These are phyloP conservation scores for Cercospora brassicicola DNA, from an alignment of 2,329 filamentous ascomycete species.

Conservation along the genomic window DNA sequence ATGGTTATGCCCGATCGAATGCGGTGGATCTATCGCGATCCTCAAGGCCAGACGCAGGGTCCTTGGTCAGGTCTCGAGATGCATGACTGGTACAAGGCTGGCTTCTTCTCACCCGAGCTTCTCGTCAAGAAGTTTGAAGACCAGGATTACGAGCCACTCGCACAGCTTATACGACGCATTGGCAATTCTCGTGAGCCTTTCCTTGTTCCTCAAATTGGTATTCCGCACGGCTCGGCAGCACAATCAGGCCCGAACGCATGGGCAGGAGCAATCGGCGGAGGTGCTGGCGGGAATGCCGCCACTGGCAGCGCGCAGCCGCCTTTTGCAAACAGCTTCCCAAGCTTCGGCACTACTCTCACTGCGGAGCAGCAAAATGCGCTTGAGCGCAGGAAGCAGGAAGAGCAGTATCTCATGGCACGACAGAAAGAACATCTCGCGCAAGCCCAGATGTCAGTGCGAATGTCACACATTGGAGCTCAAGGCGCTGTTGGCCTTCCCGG, in stretches of 20 bases:
- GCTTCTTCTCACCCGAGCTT: constrained; percentile 93
- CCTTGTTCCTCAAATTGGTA: constrained; percentile 93
- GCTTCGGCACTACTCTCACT: constrained; percentile 92
- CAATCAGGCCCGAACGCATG: constrained; percentile 47
- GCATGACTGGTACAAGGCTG: constrained; percentile 99
- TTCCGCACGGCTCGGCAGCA: constrained; percentile 74
- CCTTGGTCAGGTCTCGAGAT: constrained; percentile 96
- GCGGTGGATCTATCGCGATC: constrained; percentile 97
- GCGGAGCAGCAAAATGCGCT: constrained; percentile 97
- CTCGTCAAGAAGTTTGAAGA: constrained; percentile 95
- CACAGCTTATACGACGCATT: constrained; percentile 90
- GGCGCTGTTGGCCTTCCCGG: constrained; percentile 46
- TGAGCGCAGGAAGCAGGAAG: constrained; percentile 94
- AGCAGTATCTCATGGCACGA: constrained; percentile 93
- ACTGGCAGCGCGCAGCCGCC: constrained; percentile 63
- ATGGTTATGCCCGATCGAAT: constrained; percentile 99
- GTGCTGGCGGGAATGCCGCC: constrained; percentile 9
- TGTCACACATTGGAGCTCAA: constrained; percentile 58
- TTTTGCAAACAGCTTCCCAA: constrained; percentile 89
- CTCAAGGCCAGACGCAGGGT: constrained; percentile 86
- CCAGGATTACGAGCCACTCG: constrained; percentile 87
- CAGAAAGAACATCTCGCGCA: constrained; percentile 91
- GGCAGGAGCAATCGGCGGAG: constrained; percentile 37
- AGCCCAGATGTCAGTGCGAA: constrained; percentile 73
- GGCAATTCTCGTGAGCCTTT: constrained; percentile 97